phyloP scores from a whole-genome alignment of 2,329 filamentous ascomycete genomes.

The Keithomyces neogunnii region DNA sequence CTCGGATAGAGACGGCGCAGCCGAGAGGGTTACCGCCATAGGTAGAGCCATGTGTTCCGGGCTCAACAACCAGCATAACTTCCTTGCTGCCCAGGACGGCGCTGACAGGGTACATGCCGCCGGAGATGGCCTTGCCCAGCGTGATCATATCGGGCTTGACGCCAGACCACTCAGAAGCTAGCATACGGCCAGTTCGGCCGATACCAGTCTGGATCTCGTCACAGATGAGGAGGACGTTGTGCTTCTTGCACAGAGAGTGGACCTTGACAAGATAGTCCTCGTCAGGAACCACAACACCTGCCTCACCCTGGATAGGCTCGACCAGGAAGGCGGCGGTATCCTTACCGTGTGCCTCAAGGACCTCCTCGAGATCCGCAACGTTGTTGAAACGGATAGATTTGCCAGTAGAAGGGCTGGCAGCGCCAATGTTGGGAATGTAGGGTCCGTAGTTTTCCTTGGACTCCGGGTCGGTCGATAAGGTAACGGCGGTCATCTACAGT shows the following conservation, averaged over 20 bases:
- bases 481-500: slow-evolving; percentile 78
- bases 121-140: slow-evolving; percentile 94
- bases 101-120: slow-evolving; percentile 98
- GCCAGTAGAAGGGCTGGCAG: slow-evolving; percentile 62
- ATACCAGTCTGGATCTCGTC: slow-evolving; percentile 99
- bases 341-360: slow-evolving; percentile 70
- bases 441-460: slow-evolving; percentile 96
- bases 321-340: slow-evolving; percentile 89
- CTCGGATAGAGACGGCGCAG: slow-evolving; percentile 90
- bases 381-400: slow-evolving; percentile 81
- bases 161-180: slow-evolving; percentile 89
- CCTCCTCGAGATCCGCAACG: slow-evolving; percentile 68
- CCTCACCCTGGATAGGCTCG: slow-evolving; percentile 96
- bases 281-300: slow-evolving; percentile 90
- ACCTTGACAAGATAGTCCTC: slow-evolving; percentile 78
- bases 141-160: slow-evolving; percentile 94
- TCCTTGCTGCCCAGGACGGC: slow-evolving; percentile 82
- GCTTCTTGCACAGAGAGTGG: slow-evolving; percentile 79
- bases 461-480: slow-evolving; percentile 90
- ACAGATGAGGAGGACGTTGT: slow-evolving; percentile 93
- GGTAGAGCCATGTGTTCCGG: slow-evolving; percentile 95
- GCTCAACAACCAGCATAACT: slow-evolving; percentile 91
- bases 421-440: slow-evolving; percentile 83
- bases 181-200: slow-evolving; percentile 84
- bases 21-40: slow-evolving; percentile 96